These are phyloP conservation scores for Solanum sparsipilum DNA, from an alignment of 257 asterid genomes.

Conservation along the genomic window DNA sequence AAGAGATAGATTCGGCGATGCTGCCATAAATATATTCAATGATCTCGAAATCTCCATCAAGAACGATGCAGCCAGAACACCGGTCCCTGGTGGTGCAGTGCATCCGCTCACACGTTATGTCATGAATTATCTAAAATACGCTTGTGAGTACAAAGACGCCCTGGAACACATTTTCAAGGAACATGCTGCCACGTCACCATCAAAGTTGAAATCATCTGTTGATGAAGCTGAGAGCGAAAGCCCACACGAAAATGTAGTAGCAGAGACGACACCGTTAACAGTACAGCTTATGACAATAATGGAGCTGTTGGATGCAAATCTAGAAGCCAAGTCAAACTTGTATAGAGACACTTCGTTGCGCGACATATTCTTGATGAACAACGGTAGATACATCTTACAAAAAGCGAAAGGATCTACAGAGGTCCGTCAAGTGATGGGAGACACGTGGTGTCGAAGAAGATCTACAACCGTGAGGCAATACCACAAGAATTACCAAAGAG, in stretches of 20 bases:
- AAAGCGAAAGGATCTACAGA: constrained; percentile 61
- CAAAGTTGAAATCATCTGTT: not conserved
- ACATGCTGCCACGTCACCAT: not conserved
- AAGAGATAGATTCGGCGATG: constrained; percentile 48
- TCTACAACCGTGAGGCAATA: constrained; percentile 64
- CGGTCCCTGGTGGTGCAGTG: constrained; percentile 89
- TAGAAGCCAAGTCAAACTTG: constrained; percentile 40
- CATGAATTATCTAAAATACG: constrained; percentile 63
- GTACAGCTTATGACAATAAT: constrained; percentile 40
- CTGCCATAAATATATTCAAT: constrained; percentile 43
- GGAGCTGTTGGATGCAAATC: constrained; percentile 50
- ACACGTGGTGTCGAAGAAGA: constrained; percentile 68
- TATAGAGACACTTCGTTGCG: constrained; percentile 58
- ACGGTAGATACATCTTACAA: constrained; percentile 69
- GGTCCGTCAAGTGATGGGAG: constrained; percentile 65
- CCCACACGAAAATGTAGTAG: constrained; percentile 29
- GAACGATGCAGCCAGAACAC: constrained; percentile 38
- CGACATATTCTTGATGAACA: constrained; percentile 68
- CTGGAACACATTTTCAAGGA: constrained; percentile 40
- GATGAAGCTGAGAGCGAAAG: constrained; percentile 29
- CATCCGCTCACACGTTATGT: constrained; percentile 88
- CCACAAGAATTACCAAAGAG: constrained; percentile 79
- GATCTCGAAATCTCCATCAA: constrained; percentile 65
- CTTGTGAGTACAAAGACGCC: constrained; percentile 55
- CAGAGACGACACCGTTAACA: constrained; percentile 30